Evolutionary conservation across 1,284 basidiomycete genomes (phyloP).

Genomic region (Phellinidium pouzarii): DNA sequence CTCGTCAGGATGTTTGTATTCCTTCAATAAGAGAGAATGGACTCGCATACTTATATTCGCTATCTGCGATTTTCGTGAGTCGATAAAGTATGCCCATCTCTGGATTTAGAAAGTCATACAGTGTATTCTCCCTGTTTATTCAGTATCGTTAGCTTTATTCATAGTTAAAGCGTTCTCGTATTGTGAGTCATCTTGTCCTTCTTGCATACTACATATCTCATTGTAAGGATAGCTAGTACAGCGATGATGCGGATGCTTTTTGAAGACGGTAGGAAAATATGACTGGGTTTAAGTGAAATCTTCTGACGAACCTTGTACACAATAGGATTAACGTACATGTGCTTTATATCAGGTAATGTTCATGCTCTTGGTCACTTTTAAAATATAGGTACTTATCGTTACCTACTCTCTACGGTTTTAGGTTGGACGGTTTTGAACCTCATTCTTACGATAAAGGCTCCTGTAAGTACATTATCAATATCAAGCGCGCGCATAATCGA

Average conservation of each 20-base stretch:
- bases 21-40: not conserved
- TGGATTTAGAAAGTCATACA: not conserved
- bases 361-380: not conserved
- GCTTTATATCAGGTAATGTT: not conserved
- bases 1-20: not conserved
- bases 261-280: not conserved
- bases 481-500: not conserved
- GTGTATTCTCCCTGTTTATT: not conserved
- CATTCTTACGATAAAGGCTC: not conserved
- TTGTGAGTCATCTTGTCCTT: not conserved
- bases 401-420: not conserved
- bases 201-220: not conserved
- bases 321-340: not conserved
- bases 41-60: not conserved
- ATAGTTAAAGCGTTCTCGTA: not conserved
- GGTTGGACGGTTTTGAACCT: not conserved
- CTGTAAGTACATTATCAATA: not conserved
- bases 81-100: too few species aligned
- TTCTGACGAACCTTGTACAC: not conserved
- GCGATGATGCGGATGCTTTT: not conserved
- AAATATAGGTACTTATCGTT: not conserved
- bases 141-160: not conserved
- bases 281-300: not conserved
- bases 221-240: not conserved
- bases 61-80: not conserved